phyloP scores from a whole-genome alignment of 1,284 basidiomycete genomes.

The Coniferiporia weirii region DNA sequence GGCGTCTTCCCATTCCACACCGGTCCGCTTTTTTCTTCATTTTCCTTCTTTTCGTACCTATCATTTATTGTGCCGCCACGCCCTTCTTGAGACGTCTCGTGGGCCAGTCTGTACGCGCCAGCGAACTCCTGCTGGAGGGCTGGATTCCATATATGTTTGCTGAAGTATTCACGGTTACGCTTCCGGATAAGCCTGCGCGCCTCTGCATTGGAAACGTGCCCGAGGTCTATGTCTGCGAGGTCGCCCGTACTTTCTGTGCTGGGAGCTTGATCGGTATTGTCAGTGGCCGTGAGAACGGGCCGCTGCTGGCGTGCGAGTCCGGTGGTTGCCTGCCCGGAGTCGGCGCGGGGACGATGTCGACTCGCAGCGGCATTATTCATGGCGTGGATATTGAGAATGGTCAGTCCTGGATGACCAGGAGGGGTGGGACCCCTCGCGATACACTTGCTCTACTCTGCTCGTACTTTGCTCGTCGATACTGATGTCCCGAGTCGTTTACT shows the following conservation, averaged over 20 bases:
- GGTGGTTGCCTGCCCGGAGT: neutral
- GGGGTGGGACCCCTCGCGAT: no score
- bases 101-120: slow-evolving; percentile 8
- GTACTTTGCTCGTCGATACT: no score
- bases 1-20: neutral
- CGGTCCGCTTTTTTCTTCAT: neutral
- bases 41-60: neutral
- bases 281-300: neutral
- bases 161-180: slow-evolving; percentile 12
- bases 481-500: no score
- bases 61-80: neutral
- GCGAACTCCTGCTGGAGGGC: slow-evolving; percentile 11
- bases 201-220: neutral
- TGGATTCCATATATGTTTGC: slow-evolving; percentile 10
- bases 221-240: no score
- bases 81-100: neutral
- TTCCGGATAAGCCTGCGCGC: slow-evolving; percentile 6
- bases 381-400: neutral
- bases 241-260: no score
- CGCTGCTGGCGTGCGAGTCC: neutral
- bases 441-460: no score
- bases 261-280: no score
- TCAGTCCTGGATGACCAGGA: no score
- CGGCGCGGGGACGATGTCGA: neutral
- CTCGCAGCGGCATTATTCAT: neutral